Evolutionary conservation across 1,284 basidiomycete genomes (phyloP).

Genomic region (Volvariella volvacea): DNA sequence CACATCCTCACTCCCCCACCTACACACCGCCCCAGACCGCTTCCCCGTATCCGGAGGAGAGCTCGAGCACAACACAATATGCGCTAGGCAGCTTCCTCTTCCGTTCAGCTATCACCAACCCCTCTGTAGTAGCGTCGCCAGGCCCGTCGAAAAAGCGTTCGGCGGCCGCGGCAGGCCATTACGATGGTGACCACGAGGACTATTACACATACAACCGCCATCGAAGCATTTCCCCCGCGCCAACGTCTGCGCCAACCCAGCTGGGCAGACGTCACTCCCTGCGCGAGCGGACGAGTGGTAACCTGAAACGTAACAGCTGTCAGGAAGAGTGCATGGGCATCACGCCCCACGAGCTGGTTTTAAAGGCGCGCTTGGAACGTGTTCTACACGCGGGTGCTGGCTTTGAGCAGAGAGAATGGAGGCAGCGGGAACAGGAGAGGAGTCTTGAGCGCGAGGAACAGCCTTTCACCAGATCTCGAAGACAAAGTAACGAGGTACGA

Average conservation of each 20-base stretch:
- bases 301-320: background rate
- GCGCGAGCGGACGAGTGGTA: too few relatives aligned
- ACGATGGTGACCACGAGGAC: background rate
- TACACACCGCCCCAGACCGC: constrained; percentile 4
- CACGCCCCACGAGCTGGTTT: constrained; percentile 50
- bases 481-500: constrained; percentile 17
- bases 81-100: constrained; percentile 22
- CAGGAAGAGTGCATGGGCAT: constrained; percentile 13
- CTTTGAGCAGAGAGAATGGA: constrained; percentile 18
- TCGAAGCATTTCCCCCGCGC: background rate
- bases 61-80: constrained; percentile 7
- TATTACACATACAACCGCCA: background rate
- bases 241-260: background rate
- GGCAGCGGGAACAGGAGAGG: constrained; percentile 13
- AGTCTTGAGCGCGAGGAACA: constrained; percentile 1
- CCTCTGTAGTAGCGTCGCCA: constrained; percentile 3
- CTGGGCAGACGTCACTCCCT: background rate
- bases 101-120: constrained; percentile 18
- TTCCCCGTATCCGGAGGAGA: constrained; percentile 10
- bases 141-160: constrained; percentile 3
- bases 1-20: constrained; percentile 6
- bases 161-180: background rate
- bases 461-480: background rate
- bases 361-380: constrained; percentile 47
- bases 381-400: constrained; percentile 30